These are phyloP conservation scores for Syncephalastrum racemosum DNA, from an alignment of 371 early-diverging fungal species.

Conservation along the genomic window DNA sequence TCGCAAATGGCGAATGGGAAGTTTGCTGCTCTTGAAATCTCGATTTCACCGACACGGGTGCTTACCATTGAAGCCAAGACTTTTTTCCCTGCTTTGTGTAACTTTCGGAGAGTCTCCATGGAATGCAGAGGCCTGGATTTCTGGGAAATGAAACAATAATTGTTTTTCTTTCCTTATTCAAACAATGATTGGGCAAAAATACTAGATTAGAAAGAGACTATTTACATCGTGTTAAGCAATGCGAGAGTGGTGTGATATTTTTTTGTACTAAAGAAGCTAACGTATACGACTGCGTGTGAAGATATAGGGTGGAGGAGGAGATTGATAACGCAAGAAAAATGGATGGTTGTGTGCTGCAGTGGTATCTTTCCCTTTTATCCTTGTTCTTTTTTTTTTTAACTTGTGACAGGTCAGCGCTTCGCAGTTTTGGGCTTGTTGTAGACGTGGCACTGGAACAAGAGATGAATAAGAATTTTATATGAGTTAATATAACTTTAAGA, in stretches of 20 bases:
- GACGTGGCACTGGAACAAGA: constrained; percentile 22
- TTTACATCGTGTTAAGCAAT: too few relatives aligned
- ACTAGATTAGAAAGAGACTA: too few relatives aligned
- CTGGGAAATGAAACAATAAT: too few relatives aligned
- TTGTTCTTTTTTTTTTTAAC: neutral
- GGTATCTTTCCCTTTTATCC: neutral
- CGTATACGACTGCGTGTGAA: neutral
- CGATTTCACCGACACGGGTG: too few relatives aligned
- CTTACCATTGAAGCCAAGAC: too few relatives aligned
- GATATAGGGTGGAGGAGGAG: neutral
- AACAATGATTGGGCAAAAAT: too few relatives aligned
- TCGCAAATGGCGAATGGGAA: too few relatives aligned
- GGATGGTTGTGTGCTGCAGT: constrained; percentile 5
- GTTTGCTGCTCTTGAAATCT: too few relatives aligned
- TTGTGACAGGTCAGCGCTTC: neutral
- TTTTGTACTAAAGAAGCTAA: constrained; percentile 2
- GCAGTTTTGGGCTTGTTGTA: constrained; percentile 28
- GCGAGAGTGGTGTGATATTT: constrained; percentile 1
- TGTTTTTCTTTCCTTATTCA: too few relatives aligned
- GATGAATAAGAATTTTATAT: neutral
- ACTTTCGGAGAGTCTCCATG: too few relatives aligned
- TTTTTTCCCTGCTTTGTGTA: too few relatives aligned
- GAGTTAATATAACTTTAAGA: constrained; percentile 2
- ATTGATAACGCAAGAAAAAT: constrained; percentile 1
- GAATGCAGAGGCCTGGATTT: too few relatives aligned